phyloP scores from a whole-genome alignment of 2,329 filamentous ascomycete species.

The Teratosphaeria gauchensis region DNA sequence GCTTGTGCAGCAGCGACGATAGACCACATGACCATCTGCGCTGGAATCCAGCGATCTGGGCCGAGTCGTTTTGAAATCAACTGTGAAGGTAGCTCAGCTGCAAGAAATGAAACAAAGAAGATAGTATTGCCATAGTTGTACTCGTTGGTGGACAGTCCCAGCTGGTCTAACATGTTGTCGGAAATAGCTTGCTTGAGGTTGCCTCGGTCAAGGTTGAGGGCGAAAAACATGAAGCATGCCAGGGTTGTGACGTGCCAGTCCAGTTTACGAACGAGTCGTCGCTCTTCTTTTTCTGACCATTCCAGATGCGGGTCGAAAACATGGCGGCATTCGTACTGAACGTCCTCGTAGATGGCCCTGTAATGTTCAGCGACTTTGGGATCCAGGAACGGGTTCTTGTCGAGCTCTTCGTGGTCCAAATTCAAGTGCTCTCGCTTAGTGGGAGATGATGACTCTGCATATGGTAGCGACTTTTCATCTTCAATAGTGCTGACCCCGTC shows the following conservation, averaged over 20 bases:
- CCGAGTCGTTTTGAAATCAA: slow-evolving; percentile 37
- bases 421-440: neutral
- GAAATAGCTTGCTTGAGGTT: slow-evolving; percentile 28
- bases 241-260: slow-evolving; percentile 39
- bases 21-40: slow-evolving; percentile 34
- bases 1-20: slow-evolving; percentile 30
- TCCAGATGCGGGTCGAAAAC: slow-evolving; percentile 48
- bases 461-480: neutral
- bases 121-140: slow-evolving; percentile 40
- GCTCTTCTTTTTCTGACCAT: slow-evolving; percentile 50
- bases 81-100: slow-evolving; percentile 29
- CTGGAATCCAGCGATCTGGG: slow-evolving; percentile 33
- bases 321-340: slow-evolving; percentile 47
- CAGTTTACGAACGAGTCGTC: slow-evolving; percentile 45
- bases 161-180: slow-evolving; percentile 39
- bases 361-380: slow-evolving; percentile 45
- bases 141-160: slow-evolving; percentile 40
- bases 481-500: neutral
- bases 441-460: neutral
- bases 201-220: slow-evolving; percentile 46
- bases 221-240: slow-evolving; percentile 47
- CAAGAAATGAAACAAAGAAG: slow-evolving; percentile 75
- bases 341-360: slow-evolving; percentile 38
- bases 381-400: slow-evolving; percentile 37
- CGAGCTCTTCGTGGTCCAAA: neutral